Evolutionary conservation across 306 rosid species (phyloP), one percentile per base, ranked within the genome.

Genomic region (Ceratonia siliqua): DNA sequence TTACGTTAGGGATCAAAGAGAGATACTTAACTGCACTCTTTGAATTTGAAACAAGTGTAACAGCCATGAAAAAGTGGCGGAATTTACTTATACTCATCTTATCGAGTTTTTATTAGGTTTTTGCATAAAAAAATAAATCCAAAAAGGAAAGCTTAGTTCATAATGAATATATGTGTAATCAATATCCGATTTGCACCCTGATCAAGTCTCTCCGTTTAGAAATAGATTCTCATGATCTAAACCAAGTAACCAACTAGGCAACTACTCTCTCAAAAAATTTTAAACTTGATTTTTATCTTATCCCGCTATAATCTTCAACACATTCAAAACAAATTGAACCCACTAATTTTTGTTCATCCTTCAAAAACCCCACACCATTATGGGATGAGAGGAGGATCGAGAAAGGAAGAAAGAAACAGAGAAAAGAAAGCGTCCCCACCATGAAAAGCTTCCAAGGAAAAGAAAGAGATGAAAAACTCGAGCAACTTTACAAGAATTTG

Each of bases 361-460:
- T 56, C 33, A 27, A 50, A 50, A 73, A 27, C 30, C 69, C 76
- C 20, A 69, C 57, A 8, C n/a, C 35, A 67, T 72, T 5, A 77
- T 50, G 11, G 10, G 52, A 43, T 36, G 15, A 56, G 25, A 74
- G 22, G 38, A 55, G 22, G 17, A 32, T 39, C 9, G 8, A 48
- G n/a, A n/a, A 42, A 81, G 46, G 53, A 27, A 10, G 18, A 35
- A 45, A 62, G 9, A 54, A 41, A 59, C 46, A 15, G 15, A 38
- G 27, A 4, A 59, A n/a, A n/a, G 25, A 9, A 68, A 33, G 11
- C 52, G 71, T 57, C 83, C 82, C 88, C 82, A 82, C 82, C 77
- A 81, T 80, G 85, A 41, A 87, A 55, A 54, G 62, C 79, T 22
- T 20, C 30, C 18, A 33, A 74, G 62, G 2, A 67, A 73, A 71